phyloP scores from a whole-genome alignment of 495 filamentous ascomycete species.

The Evernia prunastri region DNA sequence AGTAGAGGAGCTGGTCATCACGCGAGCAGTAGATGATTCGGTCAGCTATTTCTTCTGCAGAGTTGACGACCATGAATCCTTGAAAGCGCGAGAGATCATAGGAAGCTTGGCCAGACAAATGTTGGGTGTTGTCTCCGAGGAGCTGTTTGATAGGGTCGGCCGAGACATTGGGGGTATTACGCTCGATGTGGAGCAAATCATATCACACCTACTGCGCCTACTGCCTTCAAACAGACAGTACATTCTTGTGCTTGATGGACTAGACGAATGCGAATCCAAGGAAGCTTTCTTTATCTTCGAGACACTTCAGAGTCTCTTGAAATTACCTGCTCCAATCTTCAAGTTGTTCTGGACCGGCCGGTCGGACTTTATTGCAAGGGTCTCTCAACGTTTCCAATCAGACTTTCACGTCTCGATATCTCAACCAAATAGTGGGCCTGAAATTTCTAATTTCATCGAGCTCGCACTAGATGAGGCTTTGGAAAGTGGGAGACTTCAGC shows the following conservation, averaged over 20 bases:
- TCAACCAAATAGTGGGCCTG: constrained; percentile 1
- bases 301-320: neutral
- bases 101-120: constrained; percentile 15
- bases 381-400: neutral
- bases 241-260: constrained; percentile 13
- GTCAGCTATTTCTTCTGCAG: constrained; percentile 16
- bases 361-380: neutral
- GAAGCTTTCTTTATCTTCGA: neutral
- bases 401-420: neutral
- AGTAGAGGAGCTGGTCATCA: too few species aligned
- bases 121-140: neutral
- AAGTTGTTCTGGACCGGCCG: constrained; percentile 13
- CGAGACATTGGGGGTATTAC: neutral
- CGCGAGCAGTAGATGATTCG: neutral
- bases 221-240: constrained; percentile 4
- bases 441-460: constrained; percentile 11
- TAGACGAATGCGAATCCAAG: constrained; percentile 11
- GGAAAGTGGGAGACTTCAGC: constrained; percentile 3
- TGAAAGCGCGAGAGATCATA: constrained; percentile 9
- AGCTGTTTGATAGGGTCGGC: neutral
- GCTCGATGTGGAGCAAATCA: neutral
- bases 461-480: constrained; percentile 9
- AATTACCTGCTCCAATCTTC: neutral
- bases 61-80: constrained; percentile 8
- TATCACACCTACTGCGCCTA: neutral